Evolutionary conservation across 1,139 yeast genomes (phyloP).

Genomic region (Geotrichum aggregatum): DNA sequence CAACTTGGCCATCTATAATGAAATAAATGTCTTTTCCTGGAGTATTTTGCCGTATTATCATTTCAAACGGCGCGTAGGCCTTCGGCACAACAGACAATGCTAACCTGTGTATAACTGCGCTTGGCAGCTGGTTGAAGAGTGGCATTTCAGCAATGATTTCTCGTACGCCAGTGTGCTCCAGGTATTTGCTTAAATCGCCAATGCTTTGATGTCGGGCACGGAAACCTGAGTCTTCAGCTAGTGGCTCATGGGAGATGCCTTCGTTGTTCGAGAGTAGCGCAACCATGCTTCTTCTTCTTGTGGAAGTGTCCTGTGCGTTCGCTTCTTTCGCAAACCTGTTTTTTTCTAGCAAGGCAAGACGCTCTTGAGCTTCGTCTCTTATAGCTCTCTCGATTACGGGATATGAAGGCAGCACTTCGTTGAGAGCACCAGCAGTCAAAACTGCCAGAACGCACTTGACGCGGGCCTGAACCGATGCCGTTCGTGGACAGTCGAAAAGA

Average conservation of each 20-base stretch:
- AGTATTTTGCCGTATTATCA: constrained; percentile 57
- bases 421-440: constrained; percentile 59
- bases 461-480: constrained; percentile 72
- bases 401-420: constrained; percentile 55
- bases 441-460: constrained; percentile 64
- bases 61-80: constrained; percentile 53
- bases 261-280: background rate
- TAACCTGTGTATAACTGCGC: constrained; percentile 55
- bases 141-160: constrained; percentile 56
- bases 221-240: background rate
- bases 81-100: constrained; percentile 61
- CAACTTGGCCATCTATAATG: constrained; percentile 65
- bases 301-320: background rate
- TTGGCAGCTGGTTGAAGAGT: constrained; percentile 55
- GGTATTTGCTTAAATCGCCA: constrained; percentile 15
- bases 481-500: constrained; percentile 66
- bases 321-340: background rate
- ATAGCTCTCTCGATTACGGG: constrained; percentile 55
- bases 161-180: constrained; percentile 38
- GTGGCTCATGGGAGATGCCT: background rate
- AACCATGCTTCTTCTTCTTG: background rate
- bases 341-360: constrained; percentile 1
- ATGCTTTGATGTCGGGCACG: constrained; percentile 2
- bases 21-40: constrained; percentile 61
- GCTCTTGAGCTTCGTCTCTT: constrained; percentile 41